Conservation (phyloP, 345 rosid species). For the rapeseed (Brassica napus) region Da-Ae NC_063451.1:33192501-33193000, state of each 20-base stretch:
- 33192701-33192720: constrained; percentile 97
- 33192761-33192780: constrained; percentile 98
- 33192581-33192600: constrained; percentile 80
- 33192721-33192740: constrained; percentile 88
- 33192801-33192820: constrained; percentile 92
- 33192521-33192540: neutral
- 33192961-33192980: constrained; percentile 87
- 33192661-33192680: constrained; percentile 94
- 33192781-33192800: constrained; percentile 97
- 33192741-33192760: constrained; percentile 96
- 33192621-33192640: constrained; percentile 92
- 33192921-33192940: constrained; percentile 95
- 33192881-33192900: constrained; percentile 12
- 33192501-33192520: constrained; percentile 5
- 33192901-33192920: constrained; percentile 50
- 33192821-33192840: constrained; percentile 90
- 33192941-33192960: constrained; percentile 83
- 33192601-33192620: constrained; percentile 72
- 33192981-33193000: constrained; percentile 94
- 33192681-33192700: constrained; percentile 97
- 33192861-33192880: neutral
- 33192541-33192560: neutral
- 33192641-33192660: constrained; percentile 71
- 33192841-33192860: constrained; percentile 3
- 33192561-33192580: constrained; percentile 67